Base-by-base conservation (phyloP, 169 alveolate species). In the Gregarina niphandrodes region DNA sequence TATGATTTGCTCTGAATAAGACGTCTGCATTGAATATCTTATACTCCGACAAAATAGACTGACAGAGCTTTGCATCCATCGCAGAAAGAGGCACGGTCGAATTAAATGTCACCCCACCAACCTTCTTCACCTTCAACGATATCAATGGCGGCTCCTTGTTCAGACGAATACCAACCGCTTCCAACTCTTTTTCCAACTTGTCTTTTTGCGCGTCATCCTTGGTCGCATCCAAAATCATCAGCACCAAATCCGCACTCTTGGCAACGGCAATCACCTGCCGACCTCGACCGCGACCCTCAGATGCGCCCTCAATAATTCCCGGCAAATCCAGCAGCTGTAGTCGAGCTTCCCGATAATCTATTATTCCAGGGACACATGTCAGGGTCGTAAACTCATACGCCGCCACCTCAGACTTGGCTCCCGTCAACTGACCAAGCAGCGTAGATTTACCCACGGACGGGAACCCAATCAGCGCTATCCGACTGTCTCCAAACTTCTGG, bases 391-490 rank as follows among this genome's bases (percentile, higher is more conserved):
- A 92, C 60, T 92, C 99, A 57, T 90, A 87, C 18, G 90, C 95
- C 11, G 97, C 97, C 3, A 78, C 88, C 59, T 92, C 97, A 11
- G 96, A 84, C 52, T 54, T 80, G 0, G 91, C 73, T 6, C 93
- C 96, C 13, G 98, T 88, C 38, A 92, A 57, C 48, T 81, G 82
- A 39, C 82, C 81, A 38, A 92, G 67, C 9, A 92, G 75, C 0
- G 97, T 86, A 4, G 92, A 75, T 53, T 92, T 92, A 22, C 98
- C 97, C 15, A 91, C 97, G 2, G 97, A 88, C 1, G 98, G 98
- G 61, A 92, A 92, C 9, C 98, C 97, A 11, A 92, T 86, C 48
- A 92, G 76, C 13, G 96, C 97, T 4, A 92, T 87, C 43, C 98
- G 70, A n/a, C 97, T 93, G 55, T 92, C 96, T 42, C 98, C 98